Conservation (phyloP, 2,329 filamentous ascomycete species). For the Monosporascus cannonballus region DNA sequence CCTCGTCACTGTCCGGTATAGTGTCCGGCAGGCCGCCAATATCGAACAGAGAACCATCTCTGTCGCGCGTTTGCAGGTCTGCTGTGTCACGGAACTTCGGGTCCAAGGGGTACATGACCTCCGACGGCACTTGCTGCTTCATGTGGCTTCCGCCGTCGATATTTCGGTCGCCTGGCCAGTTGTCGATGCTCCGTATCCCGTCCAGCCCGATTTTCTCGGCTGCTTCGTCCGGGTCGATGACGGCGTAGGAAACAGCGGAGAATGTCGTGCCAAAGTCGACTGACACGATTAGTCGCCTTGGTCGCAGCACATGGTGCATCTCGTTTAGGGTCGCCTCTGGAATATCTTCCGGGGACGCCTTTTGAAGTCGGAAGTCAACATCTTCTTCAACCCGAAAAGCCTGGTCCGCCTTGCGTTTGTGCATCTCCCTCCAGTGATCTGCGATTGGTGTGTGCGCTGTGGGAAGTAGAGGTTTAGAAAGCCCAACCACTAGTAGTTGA, state of each 20-base stretch:
- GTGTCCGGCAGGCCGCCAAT: background rate
- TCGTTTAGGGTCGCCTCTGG: no score
- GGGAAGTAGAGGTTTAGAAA: no score
- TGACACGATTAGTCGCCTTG: constrained; percentile 7
- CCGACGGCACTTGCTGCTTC: constrained; percentile 10
- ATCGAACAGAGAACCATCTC: no score
- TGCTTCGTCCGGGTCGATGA: background rate
- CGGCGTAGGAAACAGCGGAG: constrained; percentile 9
- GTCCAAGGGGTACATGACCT: constrained; percentile 10
- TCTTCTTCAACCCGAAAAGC: no score
- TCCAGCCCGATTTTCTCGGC: background rate
- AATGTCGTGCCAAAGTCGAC: constrained; percentile 13
- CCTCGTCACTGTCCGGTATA: background rate
- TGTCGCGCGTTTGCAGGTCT: background rate
- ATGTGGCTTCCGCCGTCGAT: constrained; percentile 3
- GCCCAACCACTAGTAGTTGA: no score
- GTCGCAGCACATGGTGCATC: no score
- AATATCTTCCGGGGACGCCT: no score
- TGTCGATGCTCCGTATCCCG: constrained; percentile 7
- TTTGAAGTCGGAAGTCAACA: no score
- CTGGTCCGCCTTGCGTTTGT: no score
- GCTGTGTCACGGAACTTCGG: constrained; percentile 5
- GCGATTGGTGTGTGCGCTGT: no score
- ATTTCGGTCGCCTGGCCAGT: constrained; percentile 6
- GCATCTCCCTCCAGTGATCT: no score